Percentiles rank a stretch among this genome's conserved stretches.
phyloP scores from a whole-genome alignment of 352 stramenopile genomes.

The Pythium volutum region DNA sequence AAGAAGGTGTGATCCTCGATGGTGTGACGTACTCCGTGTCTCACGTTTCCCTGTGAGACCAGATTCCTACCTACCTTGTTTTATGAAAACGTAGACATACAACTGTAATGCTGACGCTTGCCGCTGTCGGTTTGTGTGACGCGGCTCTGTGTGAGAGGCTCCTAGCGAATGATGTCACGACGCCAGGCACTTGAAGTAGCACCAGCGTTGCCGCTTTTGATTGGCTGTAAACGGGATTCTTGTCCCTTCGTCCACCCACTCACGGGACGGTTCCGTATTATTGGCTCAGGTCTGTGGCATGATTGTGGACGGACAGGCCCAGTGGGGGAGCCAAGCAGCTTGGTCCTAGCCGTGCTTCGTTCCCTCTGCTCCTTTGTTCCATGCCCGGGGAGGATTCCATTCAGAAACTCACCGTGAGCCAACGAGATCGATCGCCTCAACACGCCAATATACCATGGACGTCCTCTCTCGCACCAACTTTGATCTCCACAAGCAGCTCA shows the following conservation, averaged over 20 bases:
- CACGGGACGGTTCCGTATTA: constrained; percentile 13
- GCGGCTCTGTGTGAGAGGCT: constrained; percentile 5
- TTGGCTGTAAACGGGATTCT: constrained; percentile 15
- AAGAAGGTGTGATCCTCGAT: constrained; percentile 11
- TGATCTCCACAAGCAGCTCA: constrained; percentile 62
- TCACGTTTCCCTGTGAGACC: neutral
- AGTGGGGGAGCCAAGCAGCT: too few relatives aligned
- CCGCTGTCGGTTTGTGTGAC: constrained; percentile 23
- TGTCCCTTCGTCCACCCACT: constrained; percentile 24
- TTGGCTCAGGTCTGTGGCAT: constrained; percentile 9
- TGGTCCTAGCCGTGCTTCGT: neutral
- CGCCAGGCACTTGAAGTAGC: constrained; percentile 24
- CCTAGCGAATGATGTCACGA: constrained; percentile 24
- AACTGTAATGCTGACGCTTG: neutral
- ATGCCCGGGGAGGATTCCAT: constrained; percentile 4
- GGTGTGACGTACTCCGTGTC: constrained; percentile 6
- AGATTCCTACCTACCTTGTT: constrained; percentile 6
- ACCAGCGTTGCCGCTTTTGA: neutral
- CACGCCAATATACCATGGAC: constrained; percentile 8
- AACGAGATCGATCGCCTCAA: neutral
- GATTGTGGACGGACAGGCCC: constrained; percentile 14
- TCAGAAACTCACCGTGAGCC: constrained; percentile 15
- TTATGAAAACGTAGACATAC: constrained; percentile 9
- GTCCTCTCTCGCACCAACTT: constrained; percentile 14
- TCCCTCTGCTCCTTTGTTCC: neutral